A percentile compares a stretch with the other conserved stretches of the same genome.
Conservation (phyloP, 441 rosid genomes). For the Lepidium campestre region DNA sequence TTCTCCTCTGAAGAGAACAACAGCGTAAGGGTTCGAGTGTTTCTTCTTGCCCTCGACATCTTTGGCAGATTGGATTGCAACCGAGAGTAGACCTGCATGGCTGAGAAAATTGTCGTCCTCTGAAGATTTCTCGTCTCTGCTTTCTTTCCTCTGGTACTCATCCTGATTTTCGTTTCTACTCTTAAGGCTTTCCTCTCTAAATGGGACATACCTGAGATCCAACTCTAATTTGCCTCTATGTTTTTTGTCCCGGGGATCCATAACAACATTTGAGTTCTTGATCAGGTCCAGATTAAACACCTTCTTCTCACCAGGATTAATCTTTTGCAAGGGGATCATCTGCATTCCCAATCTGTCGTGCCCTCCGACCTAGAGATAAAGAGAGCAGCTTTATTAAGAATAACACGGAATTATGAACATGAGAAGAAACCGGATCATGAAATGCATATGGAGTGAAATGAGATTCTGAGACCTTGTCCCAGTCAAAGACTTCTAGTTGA, state of each 20-base stretch:
- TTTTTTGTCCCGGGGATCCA: slow-evolving; percentile 49
- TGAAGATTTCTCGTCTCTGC: slow-evolving; percentile 30
- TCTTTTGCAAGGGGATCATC: slow-evolving; percentile 49
- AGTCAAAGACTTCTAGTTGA: slow-evolving; percentile 70
- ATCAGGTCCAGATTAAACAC: slow-evolving; percentile 59
- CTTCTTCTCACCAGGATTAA: slow-evolving; percentile 45
- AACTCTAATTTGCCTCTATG: slow-evolving; percentile 54
- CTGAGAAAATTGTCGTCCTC: slow-evolving; percentile 37
- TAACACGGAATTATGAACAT: background rate
- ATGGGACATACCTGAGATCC: slow-evolving; percentile 65
- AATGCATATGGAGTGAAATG: background rate
- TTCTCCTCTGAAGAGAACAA: slow-evolving; percentile 72
- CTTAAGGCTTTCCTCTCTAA: slow-evolving; percentile 52
- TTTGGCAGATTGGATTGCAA: slow-evolving; percentile 69
- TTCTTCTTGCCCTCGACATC: slow-evolving; percentile 66
- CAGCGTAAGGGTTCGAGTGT: slow-evolving; percentile 75
- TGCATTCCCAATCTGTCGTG: slow-evolving; percentile 86
- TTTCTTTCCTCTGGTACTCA: slow-evolving; percentile 32
- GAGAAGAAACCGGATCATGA: background rate
- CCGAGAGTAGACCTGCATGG: slow-evolving; percentile 77
- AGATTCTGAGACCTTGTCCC: slow-evolving; percentile 72
- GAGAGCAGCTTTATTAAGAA: background rate
- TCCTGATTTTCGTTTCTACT: slow-evolving; percentile 20
- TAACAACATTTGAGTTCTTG: slow-evolving; percentile 42
- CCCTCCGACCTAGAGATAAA: slow-evolving; percentile 49